These are phyloP conservation scores for Thalassiosira pacifica DNA, from an alignment of 352 stramenopile genomes.

Conservation along the genomic window DNA sequence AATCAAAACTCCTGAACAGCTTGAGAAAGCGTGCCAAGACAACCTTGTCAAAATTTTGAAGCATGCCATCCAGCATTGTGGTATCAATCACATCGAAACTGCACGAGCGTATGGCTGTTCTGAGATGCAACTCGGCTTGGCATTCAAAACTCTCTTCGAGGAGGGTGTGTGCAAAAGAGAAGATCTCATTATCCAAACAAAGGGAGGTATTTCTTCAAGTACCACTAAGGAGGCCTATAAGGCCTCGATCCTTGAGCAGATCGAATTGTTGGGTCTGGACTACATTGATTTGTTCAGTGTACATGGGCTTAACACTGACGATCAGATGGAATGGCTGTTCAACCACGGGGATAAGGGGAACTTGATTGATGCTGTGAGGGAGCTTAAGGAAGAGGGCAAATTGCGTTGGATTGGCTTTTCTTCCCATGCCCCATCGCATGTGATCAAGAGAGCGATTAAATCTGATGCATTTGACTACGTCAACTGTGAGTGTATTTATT, in stretches of 20 bases:
- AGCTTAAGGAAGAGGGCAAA: constrained; percentile 81
- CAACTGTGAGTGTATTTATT: constrained; percentile 62
- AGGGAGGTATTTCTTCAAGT: constrained; percentile 66
- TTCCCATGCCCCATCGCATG: constrained; percentile 78
- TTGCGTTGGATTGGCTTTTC: constrained; percentile 88
- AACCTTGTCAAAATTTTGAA: constrained; percentile 82
- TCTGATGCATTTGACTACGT: constrained; percentile 87
- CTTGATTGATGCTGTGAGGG: constrained; percentile 73
- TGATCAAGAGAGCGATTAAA: constrained; percentile 84
- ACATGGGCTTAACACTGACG: constrained; percentile 82
- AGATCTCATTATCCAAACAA: constrained; percentile 89
- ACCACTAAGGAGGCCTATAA: constrained; percentile 71
- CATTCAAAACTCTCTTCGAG: constrained; percentile 83
- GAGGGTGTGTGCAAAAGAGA: constrained; percentile 73
- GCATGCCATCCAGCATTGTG: constrained; percentile 78
- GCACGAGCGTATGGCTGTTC: constrained; percentile 85
- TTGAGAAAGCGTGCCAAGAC: constrained; percentile 84
- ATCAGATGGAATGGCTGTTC: constrained; percentile 78
- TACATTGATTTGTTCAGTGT: constrained; percentile 88
- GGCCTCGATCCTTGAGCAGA: constrained; percentile 67
- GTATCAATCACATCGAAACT: constrained; percentile 89
- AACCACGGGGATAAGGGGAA: constrained; percentile 64
- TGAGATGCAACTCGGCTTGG: constrained; percentile 86
- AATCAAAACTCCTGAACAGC: constrained; percentile 57
- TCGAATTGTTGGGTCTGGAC: constrained; percentile 79